Evolutionary conservation across 306 rosid genomes (phyloP).

Genomic region (Prosopis cineraria): DNA sequence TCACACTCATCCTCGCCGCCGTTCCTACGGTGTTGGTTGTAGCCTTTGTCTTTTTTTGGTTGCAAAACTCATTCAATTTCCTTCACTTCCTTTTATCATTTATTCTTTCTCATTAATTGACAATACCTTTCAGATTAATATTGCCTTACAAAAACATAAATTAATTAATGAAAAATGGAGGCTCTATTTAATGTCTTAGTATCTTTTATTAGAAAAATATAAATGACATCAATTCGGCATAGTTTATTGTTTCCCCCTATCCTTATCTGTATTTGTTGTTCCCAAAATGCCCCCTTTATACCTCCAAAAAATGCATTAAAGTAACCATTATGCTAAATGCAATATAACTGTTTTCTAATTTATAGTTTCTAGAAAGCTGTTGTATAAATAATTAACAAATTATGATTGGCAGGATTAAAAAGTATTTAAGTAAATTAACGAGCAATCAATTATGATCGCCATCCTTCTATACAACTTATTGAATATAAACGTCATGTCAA

Average conservation of each 20-base stretch:
- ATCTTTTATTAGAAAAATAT: neutral
- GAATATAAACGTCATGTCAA: neutral
- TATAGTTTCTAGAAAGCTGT: neutral
- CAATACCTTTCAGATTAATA: neutral
- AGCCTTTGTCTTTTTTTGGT: neutral
- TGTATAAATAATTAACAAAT: neutral
- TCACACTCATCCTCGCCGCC: neutral
- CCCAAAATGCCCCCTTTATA: neutral
- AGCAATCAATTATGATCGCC: neutral
- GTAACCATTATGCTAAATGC: neutral
- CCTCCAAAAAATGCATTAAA: neutral
- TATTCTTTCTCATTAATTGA: neutral
- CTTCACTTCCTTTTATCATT: neutral
- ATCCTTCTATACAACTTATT: neutral
- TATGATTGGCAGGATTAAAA: neutral
- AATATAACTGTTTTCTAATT: neutral
- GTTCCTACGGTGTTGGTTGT: neutral
- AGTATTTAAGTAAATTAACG: neutral
- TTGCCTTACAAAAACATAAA: neutral
- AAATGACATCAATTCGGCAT: neutral
- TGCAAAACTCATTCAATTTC: neutral
- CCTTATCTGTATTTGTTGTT: neutral
- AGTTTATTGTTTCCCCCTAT: neutral
- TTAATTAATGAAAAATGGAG: neutral
- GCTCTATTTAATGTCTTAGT: neutral